Evolutionary conservation across 2,329 filamentous ascomycete species (phyloP), one percentile per base, ranked within the genome.

Genomic region (Torrubiella hemipterigena): DNA sequence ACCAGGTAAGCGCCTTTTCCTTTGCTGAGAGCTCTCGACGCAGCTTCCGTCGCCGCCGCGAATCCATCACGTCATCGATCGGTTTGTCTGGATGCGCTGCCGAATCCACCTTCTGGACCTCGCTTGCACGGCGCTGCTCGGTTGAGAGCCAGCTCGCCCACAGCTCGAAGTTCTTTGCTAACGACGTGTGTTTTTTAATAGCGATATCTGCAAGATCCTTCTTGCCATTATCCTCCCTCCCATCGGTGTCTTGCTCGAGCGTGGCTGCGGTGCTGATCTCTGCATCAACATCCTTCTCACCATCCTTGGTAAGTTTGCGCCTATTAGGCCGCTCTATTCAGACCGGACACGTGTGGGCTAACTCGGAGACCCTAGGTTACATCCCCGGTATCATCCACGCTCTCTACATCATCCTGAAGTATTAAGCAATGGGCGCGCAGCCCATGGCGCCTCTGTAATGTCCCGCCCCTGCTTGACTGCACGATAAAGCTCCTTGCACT

Each of bases 211-310:
- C 69, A 75, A 75, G 61, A 73, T 75, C 68, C 72, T 93, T 62
- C 71, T 93, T 63, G 86, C 86, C 67, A 67, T 94, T 67, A 65
- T 94, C 64, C 75, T 94, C 43, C 86, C 86, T 35, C 86, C 86
- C 54, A 63, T 94, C 34, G 86, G 86, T 65, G 86, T 94, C 56
- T 91, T 93, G 73, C 81, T 94, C 46, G 86, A 94, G 78, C 77
- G 81, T 47, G 86, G 86, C 49, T 93, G 86, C 64, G 79, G 79
- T 54, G 75, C 78, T 44, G 83, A 93, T 55, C 67, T 94, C 51
- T 67, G 89, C 60, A 93, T 94, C 74, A 93, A 93, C 77, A 83
- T 93, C 59, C 70, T 86, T 51, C 65, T 93, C 61, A 93, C 84
- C 47, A 74, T 84, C 46, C 66, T 85, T 46, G 67, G 65, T 69